A percentile compares a stretch with the other conserved stretches of the same genome.
phyloP scores from a whole-genome alignment of 2,329 filamentous ascomycete species.

The Mycosphaerella arachidis region DNA sequence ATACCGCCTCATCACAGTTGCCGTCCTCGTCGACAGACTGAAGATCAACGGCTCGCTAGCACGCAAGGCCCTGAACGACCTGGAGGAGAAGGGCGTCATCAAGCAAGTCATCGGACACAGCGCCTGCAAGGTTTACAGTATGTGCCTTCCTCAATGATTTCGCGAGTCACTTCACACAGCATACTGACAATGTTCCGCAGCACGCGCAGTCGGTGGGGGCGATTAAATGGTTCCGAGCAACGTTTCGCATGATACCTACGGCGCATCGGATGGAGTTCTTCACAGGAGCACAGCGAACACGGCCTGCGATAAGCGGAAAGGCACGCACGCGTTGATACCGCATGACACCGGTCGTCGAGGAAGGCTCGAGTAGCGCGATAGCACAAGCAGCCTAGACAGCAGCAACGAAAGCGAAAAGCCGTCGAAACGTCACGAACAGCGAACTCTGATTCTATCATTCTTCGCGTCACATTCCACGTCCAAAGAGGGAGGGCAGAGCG shows the following conservation, averaged over 20 bases:
- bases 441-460: not conserved
- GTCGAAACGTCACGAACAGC: conserved; percentile 1
- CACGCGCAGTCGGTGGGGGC: conserved; percentile 24
- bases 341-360: conserved; percentile 2
- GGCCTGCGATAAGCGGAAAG: not conserved
- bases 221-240: conserved; percentile 17
- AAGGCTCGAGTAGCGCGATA: conserved; percentile 1
- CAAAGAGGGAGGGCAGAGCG: not conserved
- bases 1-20: conserved; percentile 98
- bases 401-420: conserved; percentile 1
- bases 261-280: conserved; percentile 4
- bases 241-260: conserved; percentile 11
- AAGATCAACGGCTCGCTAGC: conserved; percentile 99
- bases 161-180: not conserved
- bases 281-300: not conserved
- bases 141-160: conserved; percentile 34
- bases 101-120: conserved; percentile 96
- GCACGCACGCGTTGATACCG: not conserved
- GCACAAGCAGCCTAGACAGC: conserved; percentile 4
- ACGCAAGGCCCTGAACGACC: conserved; percentile 79
- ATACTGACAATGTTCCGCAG: conserved; percentile 13
- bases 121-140: conserved; percentile 98
- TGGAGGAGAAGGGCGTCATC: conserved; percentile 98
- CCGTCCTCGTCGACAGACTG: conserved; percentile 96
- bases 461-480: not conserved